Base-by-base conservation (phyloP, 805 yeast genomes). In the Saturnispora mendoncae region DNA sequence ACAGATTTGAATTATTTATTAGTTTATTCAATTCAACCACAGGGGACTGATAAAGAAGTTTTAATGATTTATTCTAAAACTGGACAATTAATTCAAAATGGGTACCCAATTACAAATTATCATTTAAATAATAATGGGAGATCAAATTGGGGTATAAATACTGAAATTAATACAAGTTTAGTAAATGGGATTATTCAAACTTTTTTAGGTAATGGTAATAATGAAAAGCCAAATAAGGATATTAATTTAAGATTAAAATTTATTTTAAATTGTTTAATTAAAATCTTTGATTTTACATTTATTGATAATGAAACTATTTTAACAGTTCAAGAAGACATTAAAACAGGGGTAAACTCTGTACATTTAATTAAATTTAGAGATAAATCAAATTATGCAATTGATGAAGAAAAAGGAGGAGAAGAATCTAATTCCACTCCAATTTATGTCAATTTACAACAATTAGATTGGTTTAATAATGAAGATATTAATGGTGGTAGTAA, bases 1-100 rank as follows among this genome's bases (percentile, higher is more conserved):
- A 69, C 78, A 1, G 51, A 62, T 23, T 43, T 46, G 6, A 62
- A 65, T 43, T 65, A 59, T 37, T 46, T 72, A n/a, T 51, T 71
- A 27, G 59, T 72, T 24, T 74, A 67, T 46, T 72, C 68, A 33
- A 49, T 63, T 42, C 56, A 43, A 51, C 56, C 39, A 41, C 60
- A 42, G 45, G 45, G 48, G 17, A 56, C 44, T 37, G 53, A 43
- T 18, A 55, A 57, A 37, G 67, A 63, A 37, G 36, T 60, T 20
- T 47, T 62, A 17, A 51, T 56, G 1, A 48, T 63, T 2, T 62
- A 55, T 44, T 52, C 55, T 19, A 43, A 43, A 14, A 56, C 51
- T 20, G 62, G 61, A 5, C 52, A 51, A 38, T 36, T 60, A 6
- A 49, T 61, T 23, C 67, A 63, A 42, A 61, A 60, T 44, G 67